These are phyloP conservation scores for Pezicula neosporulosa DNA, from an alignment of 2,329 filamentous ascomycete genomes.

Conservation along the genomic window DNA sequence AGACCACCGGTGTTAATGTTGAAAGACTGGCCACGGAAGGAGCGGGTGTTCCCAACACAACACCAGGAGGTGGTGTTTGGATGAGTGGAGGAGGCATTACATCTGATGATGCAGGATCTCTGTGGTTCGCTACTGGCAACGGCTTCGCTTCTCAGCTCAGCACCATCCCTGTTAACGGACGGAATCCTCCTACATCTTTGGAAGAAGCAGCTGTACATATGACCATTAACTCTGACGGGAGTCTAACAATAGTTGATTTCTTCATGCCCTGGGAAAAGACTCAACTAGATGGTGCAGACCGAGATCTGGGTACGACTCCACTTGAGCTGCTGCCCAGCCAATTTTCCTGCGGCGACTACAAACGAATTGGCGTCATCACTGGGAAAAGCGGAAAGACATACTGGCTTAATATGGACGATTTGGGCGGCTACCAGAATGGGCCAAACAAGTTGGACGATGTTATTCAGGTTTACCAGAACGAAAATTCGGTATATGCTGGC, in stretches of 20 bases:
- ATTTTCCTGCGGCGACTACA: conserved; percentile 40
- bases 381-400: conserved; percentile 49
- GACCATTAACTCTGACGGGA: conserved; percentile 40
- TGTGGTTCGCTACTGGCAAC: conserved; percentile 46
- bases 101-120: conserved; percentile 41
- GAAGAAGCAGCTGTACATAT: conserved; percentile 48
- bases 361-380: conserved; percentile 45
- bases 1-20: conserved; percentile 38
- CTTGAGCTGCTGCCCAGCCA: conserved; percentile 39
- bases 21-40: conserved; percentile 42
- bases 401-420: conserved; percentile 43
- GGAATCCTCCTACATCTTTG: conserved; percentile 39
- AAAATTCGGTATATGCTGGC: conserved; percentile 45
- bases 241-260: conserved; percentile 40
- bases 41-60: conserved; percentile 34
- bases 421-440: conserved; percentile 46
- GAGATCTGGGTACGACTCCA: conserved; percentile 44
- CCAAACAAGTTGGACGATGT: conserved; percentile 37
- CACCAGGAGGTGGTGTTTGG: conserved; percentile 42
- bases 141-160: conserved; percentile 44
- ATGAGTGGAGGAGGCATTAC: conserved; percentile 46
- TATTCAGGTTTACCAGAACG: conserved; percentile 41
- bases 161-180: conserved; percentile 39
- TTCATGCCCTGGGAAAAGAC: conserved; percentile 48
- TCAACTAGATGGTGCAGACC: conserved; percentile 45